These are phyloP conservation scores for Termitomyces bulborhizus DNA, from an alignment of 768 basidiomycete genomes.

Conservation along the genomic window DNA sequence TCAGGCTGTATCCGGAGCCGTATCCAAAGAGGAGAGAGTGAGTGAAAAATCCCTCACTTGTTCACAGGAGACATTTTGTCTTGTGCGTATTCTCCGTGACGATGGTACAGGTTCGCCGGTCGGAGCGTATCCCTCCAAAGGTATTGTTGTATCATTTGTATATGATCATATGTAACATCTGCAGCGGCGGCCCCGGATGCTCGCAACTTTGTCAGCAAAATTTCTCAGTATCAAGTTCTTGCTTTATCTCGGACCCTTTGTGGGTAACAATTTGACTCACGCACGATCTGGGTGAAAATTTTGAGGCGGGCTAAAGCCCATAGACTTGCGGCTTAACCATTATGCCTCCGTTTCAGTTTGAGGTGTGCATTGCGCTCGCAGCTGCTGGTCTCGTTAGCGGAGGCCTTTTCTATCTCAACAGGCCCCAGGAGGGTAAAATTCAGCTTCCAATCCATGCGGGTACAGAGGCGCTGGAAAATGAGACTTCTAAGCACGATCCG, in stretches of 20 bases:
- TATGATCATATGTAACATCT: too few species aligned
- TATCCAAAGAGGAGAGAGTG: too few species aligned
- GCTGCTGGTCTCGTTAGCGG: slow-evolving; percentile 39
- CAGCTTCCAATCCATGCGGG: slow-evolving; percentile 34
- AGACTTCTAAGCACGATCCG: slow-evolving; percentile 38
- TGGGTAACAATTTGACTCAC: slow-evolving; percentile 1
- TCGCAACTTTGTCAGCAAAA: slow-evolving; percentile 5
- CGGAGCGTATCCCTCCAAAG: too few species aligned
- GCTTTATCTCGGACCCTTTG: not conserved
- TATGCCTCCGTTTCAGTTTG: slow-evolving; percentile 61
- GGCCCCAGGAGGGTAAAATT: slow-evolving; percentile 43
- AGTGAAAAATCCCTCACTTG: not conserved
- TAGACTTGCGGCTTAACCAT: not conserved
- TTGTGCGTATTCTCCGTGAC: too few species aligned
- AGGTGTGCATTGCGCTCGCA: slow-evolving; percentile 43
- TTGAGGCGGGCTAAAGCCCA: not conserved
- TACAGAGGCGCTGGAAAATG: slow-evolving; percentile 1
- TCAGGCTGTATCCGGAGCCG: too few species aligned
- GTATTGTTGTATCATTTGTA: too few species aligned
- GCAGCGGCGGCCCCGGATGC: not conserved
- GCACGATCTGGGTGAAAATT: not conserved
- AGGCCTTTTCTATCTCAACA: slow-evolving; percentile 32
- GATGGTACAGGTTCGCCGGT: too few species aligned
- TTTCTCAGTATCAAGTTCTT: not conserved
- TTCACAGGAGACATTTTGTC: not conserved